Evolutionary conservation across 1,139 yeast genomes (phyloP).

Genomic region (Scheffersomyces illinoinensis): DNA sequence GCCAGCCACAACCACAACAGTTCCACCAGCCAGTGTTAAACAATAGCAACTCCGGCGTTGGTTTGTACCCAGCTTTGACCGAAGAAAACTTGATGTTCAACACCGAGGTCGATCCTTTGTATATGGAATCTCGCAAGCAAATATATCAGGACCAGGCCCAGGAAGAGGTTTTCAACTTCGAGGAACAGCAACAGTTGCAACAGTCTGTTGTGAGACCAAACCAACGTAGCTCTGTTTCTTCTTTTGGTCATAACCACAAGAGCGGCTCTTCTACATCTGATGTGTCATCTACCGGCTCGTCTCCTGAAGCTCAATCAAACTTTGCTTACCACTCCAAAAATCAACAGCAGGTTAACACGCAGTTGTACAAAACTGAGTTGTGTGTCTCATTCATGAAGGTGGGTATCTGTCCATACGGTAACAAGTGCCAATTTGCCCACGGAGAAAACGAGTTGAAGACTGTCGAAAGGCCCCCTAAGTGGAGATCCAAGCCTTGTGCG

Average conservation of each 20-base stretch:
- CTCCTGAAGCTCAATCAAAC: not conserved
- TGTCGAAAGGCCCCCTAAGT: slow-evolving; percentile 77
- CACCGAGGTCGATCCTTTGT: slow-evolving; percentile 4
- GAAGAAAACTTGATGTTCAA: slow-evolving; percentile 20
- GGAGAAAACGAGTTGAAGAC: slow-evolving; percentile 75
- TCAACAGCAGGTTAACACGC: slow-evolving; percentile 52
- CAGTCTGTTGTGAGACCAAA: slow-evolving; percentile 1
- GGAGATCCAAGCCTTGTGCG: slow-evolving; percentile 90
- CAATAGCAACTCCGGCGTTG: not conserved
- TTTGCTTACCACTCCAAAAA: slow-evolving; percentile 1
- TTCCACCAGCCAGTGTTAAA: not conserved
- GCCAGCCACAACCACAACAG: not conserved
- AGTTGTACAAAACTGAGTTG: slow-evolving; percentile 84
- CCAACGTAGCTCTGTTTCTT: slow-evolving; percentile 1
- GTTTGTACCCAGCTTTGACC: slow-evolving; percentile 18
- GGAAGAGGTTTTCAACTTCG: slow-evolving; percentile 28
- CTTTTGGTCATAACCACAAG: slow-evolving; percentile 3
- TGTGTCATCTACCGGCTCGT: not conserved
- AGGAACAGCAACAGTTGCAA: slow-evolving; percentile 19
- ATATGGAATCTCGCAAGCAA: slow-evolving; percentile 7
- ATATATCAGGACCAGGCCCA: slow-evolving; percentile 8
- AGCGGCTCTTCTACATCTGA: not conserved
- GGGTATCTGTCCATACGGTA: slow-evolving; percentile 83
- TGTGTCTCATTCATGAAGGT: slow-evolving; percentile 77
- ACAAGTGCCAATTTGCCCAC: slow-evolving; percentile 93